Base-by-base conservation (phyloP, 257 asterid genomes). In the Catharanthus roseus region DNA sequence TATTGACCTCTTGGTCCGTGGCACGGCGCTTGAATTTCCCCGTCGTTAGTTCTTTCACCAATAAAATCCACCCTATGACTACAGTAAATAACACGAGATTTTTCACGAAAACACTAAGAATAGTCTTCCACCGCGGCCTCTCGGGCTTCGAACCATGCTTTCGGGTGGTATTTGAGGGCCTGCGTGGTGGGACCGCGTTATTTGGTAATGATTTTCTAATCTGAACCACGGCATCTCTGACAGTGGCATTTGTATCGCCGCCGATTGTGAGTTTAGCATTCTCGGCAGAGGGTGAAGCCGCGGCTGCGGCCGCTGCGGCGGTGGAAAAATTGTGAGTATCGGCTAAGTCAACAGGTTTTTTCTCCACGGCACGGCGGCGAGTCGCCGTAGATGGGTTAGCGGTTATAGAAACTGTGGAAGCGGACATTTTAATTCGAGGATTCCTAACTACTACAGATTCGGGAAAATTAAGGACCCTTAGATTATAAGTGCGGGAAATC, bases 101-200 rank as follows among this genome's bases (percentile, higher is more conserved):
- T 77, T 90, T 93, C 11, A 87, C 71, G 23, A 90, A 65, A 8
- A 90, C 73, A 72, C 96, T 89, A 19, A 82, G 21, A 28, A 72
- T 79, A 11, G 95, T 93, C 68, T 85, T 71, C 98, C 98, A 93
- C 16, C 82, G 83, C 5, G 93, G 90, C n/a, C n/a, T n/a, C n/a
- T n/a, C n/a, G n/a, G n/a, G n/a, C 82, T 89, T 90, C 39, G 89
- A n/a, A 33, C 58, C 29, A 31, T 74, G 50, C 83, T 77, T 87
- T 36, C 87, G 78, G 7, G 77, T 18, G 23, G 76, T 64, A n/a
- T 50, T 70, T 36, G 84, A 78, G 74, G 83, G 79, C 45, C 72
- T 82, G 34, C 81, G 66, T 47, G 74, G 72, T 65, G 62, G 56
- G 36, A 28, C 42, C 65, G 72, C 49, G n/a, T 61, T 71, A 61